A percentile compares a stretch with the other conserved stretches of the same genome.
Evolutionary conservation across 2,329 filamentous ascomycete species (phyloP).

Genomic region (Rutstroemia sp.): DNA sequence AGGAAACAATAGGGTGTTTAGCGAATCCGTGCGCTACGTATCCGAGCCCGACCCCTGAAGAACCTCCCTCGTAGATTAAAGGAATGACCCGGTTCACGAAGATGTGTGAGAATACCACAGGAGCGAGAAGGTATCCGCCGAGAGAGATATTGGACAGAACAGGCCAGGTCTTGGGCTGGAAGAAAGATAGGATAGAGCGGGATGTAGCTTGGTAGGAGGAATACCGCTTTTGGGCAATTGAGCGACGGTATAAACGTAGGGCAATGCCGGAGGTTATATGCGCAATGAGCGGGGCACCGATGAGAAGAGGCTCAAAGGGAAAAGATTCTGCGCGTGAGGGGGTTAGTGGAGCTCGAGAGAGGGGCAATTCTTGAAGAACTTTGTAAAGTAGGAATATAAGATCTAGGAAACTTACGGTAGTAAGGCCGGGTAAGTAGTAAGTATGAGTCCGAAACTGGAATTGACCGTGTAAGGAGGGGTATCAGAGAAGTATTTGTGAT

Average conservation of each 20-base stretch:
- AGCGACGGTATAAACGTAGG: constrained; percentile 69
- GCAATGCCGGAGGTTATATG: constrained; percentile 74
- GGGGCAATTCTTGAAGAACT: no score
- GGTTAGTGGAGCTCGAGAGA: constrained; percentile 29
- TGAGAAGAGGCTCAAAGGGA: constrained; percentile 67
- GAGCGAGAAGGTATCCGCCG: constrained; percentile 64
- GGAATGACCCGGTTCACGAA: constrained; percentile 72
- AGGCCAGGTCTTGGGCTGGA: constrained; percentile 65
- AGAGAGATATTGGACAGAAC: constrained; percentile 59
- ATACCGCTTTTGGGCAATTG: constrained; percentile 61
- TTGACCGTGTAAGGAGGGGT: constrained; percentile 65
- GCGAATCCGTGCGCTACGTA: constrained; percentile 84
- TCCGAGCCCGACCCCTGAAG: constrained; percentile 74
- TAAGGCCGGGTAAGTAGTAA: constrained; percentile 85
- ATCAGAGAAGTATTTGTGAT: constrained; percentile 76
- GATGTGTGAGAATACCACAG: constrained; percentile 63
- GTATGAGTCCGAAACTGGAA: constrained; percentile 72
- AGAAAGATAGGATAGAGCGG: constrained; percentile 65
- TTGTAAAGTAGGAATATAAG: no score
- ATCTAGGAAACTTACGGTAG: constrained; percentile 64
- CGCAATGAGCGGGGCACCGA: constrained; percentile 66
- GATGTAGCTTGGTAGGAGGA: constrained; percentile 62
- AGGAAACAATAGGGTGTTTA: constrained; percentile 58
- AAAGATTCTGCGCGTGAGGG: constrained; percentile 40
- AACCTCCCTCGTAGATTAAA: constrained; percentile 70